Conservation (phyloP, 352 stramenopile genomes). For the Phytophthora foliorum region DNA sequence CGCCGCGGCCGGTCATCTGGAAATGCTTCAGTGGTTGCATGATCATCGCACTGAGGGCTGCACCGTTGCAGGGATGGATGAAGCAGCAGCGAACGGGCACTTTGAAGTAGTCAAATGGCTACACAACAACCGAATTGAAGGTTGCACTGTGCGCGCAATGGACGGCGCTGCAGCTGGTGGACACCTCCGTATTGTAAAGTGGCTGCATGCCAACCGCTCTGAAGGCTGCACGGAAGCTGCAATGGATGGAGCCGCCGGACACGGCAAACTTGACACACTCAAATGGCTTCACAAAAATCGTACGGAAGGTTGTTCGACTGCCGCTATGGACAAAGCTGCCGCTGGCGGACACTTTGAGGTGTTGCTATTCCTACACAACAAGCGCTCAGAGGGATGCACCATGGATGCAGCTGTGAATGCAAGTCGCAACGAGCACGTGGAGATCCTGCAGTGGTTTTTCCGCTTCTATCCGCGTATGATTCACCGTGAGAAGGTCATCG, state of each 20-base stretch:
- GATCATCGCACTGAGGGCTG: constrained; percentile 38
- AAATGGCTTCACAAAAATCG: constrained; percentile 46
- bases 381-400: constrained; percentile 37
- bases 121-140: constrained; percentile 40
- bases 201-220: constrained; percentile 36
- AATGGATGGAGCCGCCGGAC: constrained; percentile 47
- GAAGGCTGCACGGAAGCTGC: constrained; percentile 49
- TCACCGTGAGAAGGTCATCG: constrained; percentile 50
- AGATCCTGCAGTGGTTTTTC: constrained; percentile 52
- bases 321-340: constrained; percentile 44
- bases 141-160: constrained; percentile 43
- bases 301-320: constrained; percentile 41
- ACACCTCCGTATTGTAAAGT: constrained; percentile 42
- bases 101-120: constrained; percentile 48
- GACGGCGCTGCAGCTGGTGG: constrained; percentile 35
- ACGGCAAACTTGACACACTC: constrained; percentile 37
- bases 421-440: constrained; percentile 46
- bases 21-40: constrained; percentile 47
- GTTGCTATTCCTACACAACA: constrained; percentile 46
- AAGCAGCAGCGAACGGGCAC: constrained; percentile 39
- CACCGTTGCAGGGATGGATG: constrained; percentile 35
- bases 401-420: constrained; percentile 47
- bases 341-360: constrained; percentile 49
- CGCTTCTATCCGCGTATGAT: constrained; percentile 45
- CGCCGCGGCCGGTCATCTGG: constrained; percentile 36